A percentile compares a stretch with the other conserved stretches of the same genome.
Evolutionary conservation across 306 rosid genomes (phyloP).

Genomic region (Luffa aegyptiaca): DNA sequence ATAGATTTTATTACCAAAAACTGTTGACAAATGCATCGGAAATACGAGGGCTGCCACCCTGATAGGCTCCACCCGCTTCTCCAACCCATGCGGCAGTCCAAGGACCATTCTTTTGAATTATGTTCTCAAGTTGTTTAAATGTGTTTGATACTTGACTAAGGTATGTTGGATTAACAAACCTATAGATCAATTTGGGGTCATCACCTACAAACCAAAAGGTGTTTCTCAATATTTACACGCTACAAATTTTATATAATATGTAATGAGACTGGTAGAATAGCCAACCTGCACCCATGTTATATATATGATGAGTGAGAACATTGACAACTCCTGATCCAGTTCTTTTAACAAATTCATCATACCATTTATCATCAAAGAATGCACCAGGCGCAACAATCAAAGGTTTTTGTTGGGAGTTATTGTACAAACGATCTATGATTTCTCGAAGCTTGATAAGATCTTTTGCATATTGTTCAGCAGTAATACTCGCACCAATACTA

Average conservation of each 20-base stretch:
- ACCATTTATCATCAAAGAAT: neutral
- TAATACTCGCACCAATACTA: no score
- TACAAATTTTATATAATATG: no score
- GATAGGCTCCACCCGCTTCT: conserved; percentile 85
- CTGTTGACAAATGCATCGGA: conserved; percentile 27
- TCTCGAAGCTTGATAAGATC: no score
- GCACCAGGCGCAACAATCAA: neutral
- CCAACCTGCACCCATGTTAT: neutral
- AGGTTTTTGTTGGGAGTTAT: neutral
- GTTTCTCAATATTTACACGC: neutral
- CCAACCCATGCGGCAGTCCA: conserved; percentile 60
- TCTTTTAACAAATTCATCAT: neutral
- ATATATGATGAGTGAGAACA: conserved; percentile 1
- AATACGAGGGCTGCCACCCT: conserved; percentile 64
- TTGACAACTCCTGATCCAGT: neutral
- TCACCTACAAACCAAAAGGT: conserved; percentile 25
- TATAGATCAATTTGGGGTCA: conserved; percentile 38
- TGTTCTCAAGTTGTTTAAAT: conserved; percentile 27
- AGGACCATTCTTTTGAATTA: conserved; percentile 37
- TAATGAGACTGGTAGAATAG: neutral
- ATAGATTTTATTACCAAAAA: no score
- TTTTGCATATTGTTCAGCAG: no score
- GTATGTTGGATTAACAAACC: conserved; percentile 44
- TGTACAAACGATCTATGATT: no score
- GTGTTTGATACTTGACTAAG: no score